Evolutionary conservation across 2,329 filamentous ascomycete genomes (phyloP), one percentile per base, ranked within the genome.

Genomic region (Colletotrichum liriopes): DNA sequence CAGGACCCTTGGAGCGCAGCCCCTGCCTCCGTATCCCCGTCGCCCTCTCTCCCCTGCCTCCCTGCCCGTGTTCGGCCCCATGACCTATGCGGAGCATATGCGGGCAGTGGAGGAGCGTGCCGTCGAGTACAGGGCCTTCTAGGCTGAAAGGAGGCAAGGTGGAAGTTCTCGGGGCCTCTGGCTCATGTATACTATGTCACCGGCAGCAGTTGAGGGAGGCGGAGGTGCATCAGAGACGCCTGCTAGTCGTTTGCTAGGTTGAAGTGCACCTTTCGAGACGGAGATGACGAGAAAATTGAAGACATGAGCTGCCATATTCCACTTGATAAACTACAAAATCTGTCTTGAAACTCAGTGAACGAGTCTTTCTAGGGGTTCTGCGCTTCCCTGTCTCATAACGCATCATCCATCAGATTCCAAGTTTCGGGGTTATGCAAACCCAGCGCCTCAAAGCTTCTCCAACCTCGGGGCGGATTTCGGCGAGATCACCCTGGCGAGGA

Each of bases 81-180:
- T 68, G 18, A 72, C 69, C 6, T 54, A 67, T 37, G 67, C 26
- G 20, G 67, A 71, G 54, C 60, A 67, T 1, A 60, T 67, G 54
- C 35, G 47, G 23, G 29, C 49, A 14, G 12, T 72, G 20, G 52
- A 63, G 37, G 65, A 68, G 51, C 18, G 41, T 3, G 39, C 37
- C 6, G 39, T 18, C 0, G 41, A 63, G 65, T 63, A 68, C 52
- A n/a, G 23, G 4, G 32, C 11, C 16, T 54, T 47, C 18, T 41
- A 43, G 16, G 29, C 14, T 23, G 45, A 12, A 23, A 4, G 54
- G 6, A 26, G 12, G 23, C 23, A 29, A 23, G 0, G 32, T 5
- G 2, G 3, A 29, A n/a, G 20, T 2, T 18, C 23, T 14, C 23
- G 32, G 12, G 20, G 3, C 32, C 2, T 11, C 29, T 23, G 35